phyloP scores from a whole-genome alignment of 345 rosid genomes.

The Sonneratia alba region DNA sequence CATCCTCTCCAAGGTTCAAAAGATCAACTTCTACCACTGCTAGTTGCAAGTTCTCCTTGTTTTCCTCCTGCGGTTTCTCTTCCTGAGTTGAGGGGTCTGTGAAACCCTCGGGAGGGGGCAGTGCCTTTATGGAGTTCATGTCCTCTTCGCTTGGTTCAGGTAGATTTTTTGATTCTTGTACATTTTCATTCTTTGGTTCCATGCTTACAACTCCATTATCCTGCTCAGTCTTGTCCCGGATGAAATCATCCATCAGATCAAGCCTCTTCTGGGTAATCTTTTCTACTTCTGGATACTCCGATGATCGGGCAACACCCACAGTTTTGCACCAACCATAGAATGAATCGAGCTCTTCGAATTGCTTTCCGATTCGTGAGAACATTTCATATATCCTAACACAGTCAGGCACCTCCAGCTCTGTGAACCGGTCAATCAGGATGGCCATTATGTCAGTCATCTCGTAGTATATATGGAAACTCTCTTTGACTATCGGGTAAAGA shows the following conservation, averaged over 20 bases:
- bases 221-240: constrained; percentile 54
- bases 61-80: constrained; percentile 8
- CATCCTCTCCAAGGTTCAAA: constrained; percentile 40
- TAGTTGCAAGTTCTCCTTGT: constrained; percentile 11
- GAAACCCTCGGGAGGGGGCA: constrained; percentile 45
- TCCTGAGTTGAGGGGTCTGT: constrained; percentile 13
- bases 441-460: constrained; percentile 58
- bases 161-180: constrained; percentile 13
- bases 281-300: constrained; percentile 78
- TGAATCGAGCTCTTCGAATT: constrained; percentile 54
- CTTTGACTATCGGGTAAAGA: constrained; percentile 55
- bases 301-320: constrained; percentile 53
- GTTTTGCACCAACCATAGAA: constrained; percentile 70
- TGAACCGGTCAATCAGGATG: constrained; percentile 56
- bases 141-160: constrained; percentile 25
- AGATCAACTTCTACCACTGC: constrained; percentile 53
- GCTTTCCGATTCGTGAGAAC: constrained; percentile 54
- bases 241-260: constrained; percentile 70
- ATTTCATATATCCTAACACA: constrained; percentile 58
- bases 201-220: constrained; percentile 5
- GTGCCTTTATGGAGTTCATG: constrained; percentile 42
- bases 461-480: constrained; percentile 65
- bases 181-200: constrained; percentile 20
- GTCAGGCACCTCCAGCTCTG: constrained; percentile 55
- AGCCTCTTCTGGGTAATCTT: constrained; percentile 69